Percentiles rank a stretch among this genome's conserved stretches.
Conservation (phyloP, 352 stramenopile species). For the Globisporangium sylvaticum region DNA sequence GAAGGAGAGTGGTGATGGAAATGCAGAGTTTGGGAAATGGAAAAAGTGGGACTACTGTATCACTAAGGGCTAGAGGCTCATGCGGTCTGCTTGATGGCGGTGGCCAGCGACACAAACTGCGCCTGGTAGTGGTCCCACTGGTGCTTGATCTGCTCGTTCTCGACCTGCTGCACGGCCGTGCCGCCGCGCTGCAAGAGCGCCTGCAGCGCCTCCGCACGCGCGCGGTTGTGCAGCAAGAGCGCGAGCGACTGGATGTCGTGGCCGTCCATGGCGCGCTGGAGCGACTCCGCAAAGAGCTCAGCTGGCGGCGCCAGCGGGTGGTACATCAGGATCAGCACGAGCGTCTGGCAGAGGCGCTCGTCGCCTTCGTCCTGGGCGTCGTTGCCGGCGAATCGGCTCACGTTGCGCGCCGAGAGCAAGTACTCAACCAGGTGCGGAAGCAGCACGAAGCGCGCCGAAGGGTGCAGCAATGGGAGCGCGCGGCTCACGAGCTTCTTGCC, state of each 20-base stretch:
- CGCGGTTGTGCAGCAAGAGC: slow-evolving; percentile 72
- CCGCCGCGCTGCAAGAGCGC: slow-evolving; percentile 69
- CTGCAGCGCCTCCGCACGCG: slow-evolving; percentile 66
- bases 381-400: slow-evolving; percentile 24
- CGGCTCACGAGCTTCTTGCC: slow-evolving; percentile 76
- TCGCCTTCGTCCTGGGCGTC: slow-evolving; percentile 33
- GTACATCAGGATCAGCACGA: slow-evolving; percentile 81
- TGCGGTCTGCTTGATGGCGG: slow-evolving; percentile 68
- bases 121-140: slow-evolving; percentile 64
- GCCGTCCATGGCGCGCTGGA: slow-evolving; percentile 48
- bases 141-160: slow-evolving; percentile 40
- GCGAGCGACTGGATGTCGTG: slow-evolving; percentile 59
- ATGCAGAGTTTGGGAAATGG: neutral
- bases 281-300: slow-evolving; percentile 61
- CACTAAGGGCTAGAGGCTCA: slow-evolving; percentile 12
- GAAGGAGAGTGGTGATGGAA: neutral
- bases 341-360: slow-evolving; percentile 68
- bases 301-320: slow-evolving; percentile 63
- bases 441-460: slow-evolving; percentile 74
- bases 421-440: slow-evolving; percentile 64
- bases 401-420: slow-evolving; percentile 42
- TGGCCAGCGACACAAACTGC: slow-evolving; percentile 71
- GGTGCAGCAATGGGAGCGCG: slow-evolving; percentile 70
- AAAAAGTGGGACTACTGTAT: neutral
- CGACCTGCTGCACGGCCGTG: slow-evolving; percentile 43